Evolutionary conservation across 768 basidiomycete species (phyloP).

Genomic region (Russula dissimulans): DNA sequence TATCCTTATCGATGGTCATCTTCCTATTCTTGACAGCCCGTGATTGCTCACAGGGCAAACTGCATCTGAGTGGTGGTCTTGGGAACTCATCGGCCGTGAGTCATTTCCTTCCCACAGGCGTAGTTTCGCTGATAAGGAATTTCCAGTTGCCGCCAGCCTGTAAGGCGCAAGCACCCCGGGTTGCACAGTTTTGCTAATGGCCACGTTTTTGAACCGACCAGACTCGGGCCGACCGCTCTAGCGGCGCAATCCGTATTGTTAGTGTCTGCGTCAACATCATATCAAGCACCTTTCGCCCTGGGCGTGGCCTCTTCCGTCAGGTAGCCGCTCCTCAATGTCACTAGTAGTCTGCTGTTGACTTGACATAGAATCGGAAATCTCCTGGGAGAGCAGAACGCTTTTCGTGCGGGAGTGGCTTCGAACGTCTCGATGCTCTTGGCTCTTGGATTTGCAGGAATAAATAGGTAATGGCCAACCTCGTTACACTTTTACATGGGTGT

Average conservation of each 20-base stretch:
- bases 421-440: conserved; percentile 58
- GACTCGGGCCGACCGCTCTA: conserved; percentile 69
- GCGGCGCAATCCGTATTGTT: conserved; percentile 86
- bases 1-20: neutral
- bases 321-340: conserved; percentile 30
- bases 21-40: neutral
- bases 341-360: neutral
- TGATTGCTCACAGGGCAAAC: conserved; percentile 44
- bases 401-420: conserved; percentile 62
- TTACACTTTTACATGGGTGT: neutral
- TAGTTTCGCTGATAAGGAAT: neutral
- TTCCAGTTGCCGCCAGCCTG: conserved; percentile 46
- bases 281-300: conserved; percentile 77
- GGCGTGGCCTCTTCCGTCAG: conserved; percentile 80
- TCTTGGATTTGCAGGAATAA: conserved; percentile 51
- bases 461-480: conserved; percentile 37
- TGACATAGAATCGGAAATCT: conserved; percentile 70
- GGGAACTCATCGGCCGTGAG: conserved; percentile 70
- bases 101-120: conserved; percentile 3
- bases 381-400: conserved; percentile 68
- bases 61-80: conserved; percentile 94
- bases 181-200: conserved; percentile 17
- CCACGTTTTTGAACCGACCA: conserved; percentile 24
- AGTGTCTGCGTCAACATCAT: conserved; percentile 65
- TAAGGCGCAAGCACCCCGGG: conserved; percentile 19